Conservation (phyloP, 768 basidiomycete genomes). For the Rhodosporidiobolus sp. region DNA sequence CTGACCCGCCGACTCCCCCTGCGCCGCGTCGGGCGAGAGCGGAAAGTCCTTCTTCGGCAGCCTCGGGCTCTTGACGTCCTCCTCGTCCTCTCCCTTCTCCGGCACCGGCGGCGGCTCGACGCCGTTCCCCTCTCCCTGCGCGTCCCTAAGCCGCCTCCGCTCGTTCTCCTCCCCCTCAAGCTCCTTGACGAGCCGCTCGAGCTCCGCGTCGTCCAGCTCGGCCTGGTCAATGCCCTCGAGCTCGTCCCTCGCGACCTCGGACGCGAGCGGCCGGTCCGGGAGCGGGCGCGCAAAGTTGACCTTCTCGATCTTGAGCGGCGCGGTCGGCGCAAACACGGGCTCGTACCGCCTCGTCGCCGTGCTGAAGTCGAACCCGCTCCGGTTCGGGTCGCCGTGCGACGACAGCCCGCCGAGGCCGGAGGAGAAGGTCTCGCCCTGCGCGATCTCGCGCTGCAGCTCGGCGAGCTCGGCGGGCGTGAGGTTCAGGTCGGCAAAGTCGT, state of each 20-base stretch:
- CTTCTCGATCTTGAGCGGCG: slow-evolving; percentile 21
- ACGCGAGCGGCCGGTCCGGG: slow-evolving; percentile 29
- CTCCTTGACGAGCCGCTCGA: slow-evolving; percentile 28
- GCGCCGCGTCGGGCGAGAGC: background rate
- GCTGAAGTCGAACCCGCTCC: slow-evolving; percentile 12
- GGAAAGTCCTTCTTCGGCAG: background rate
- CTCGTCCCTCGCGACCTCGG: slow-evolving; percentile 15
- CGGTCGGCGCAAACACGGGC: slow-evolving; percentile 3
- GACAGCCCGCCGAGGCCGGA: slow-evolving; percentile 2
- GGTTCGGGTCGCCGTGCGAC: no score
- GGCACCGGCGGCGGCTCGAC: slow-evolving; percentile 12
- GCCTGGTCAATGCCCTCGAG: slow-evolving; percentile 27
- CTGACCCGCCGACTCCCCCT: background rate
- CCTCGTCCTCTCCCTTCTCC: background rate
- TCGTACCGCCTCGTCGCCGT: slow-evolving; percentile 17
- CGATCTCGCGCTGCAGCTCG: slow-evolving; percentile 24
- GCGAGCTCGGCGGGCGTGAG: slow-evolving; percentile 31
- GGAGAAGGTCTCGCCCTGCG: slow-evolving; percentile 15
- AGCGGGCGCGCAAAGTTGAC: slow-evolving; percentile 22
- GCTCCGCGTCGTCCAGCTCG: slow-evolving; percentile 19
- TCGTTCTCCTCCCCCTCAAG: slow-evolving; percentile 26
- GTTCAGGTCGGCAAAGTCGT: slow-evolving; percentile 37
- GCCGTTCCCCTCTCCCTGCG: background rate
- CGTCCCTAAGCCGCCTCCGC: slow-evolving; percentile 10
- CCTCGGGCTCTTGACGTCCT: no score